Evolutionary conservation across 2,329 filamentous ascomycete species (phyloP).

Genomic region (Aspergillus pseudoglaucus): DNA sequence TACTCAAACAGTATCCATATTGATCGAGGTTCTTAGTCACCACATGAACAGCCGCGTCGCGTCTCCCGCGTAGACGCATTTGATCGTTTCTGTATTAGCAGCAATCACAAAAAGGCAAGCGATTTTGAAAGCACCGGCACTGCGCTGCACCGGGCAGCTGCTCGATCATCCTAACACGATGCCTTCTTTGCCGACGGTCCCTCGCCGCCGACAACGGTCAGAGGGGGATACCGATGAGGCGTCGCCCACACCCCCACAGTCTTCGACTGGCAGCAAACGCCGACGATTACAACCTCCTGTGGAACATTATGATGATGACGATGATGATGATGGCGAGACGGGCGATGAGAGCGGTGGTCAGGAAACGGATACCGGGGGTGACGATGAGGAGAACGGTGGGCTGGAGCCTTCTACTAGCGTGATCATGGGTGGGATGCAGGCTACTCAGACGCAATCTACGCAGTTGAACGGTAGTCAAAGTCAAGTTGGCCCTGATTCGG

Average conservation of each 20-base stretch:
- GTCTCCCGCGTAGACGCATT: conserved; percentile 14
- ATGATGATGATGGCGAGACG: conserved; percentile 1
- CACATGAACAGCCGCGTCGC: conserved; percentile 18
- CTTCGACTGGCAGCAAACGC: conserved; percentile 27
- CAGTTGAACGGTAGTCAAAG: neutral
- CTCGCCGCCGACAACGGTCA: conserved; percentile 23
- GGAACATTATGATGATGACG: conserved; percentile 16
- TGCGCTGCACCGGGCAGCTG: neutral
- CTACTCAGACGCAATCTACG: neutral
- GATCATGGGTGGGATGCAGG: neutral
- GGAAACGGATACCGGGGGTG: conserved; percentile 6
- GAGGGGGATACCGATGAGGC: conserved; percentile 22
- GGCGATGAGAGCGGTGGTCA: neutral
- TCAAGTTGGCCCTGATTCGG: conserved; percentile 8
- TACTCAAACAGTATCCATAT: conserved; percentile 12
- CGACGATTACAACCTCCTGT: conserved; percentile 19
- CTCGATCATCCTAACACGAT: conserved; percentile 15
- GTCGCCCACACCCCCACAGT: conserved; percentile 18
- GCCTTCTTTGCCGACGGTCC: conserved; percentile 18
- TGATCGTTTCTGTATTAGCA: neutral
- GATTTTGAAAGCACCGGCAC: neutral
- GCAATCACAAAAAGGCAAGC: neutral
- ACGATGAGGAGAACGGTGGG: conserved; percentile 10
- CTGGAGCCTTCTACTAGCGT: neutral
- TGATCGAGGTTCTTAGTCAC: conserved; percentile 6